These are phyloP conservation scores for Debaryomyces prosopidis DNA, from an alignment of 805 yeast species.

Conservation along the genomic window DNA sequence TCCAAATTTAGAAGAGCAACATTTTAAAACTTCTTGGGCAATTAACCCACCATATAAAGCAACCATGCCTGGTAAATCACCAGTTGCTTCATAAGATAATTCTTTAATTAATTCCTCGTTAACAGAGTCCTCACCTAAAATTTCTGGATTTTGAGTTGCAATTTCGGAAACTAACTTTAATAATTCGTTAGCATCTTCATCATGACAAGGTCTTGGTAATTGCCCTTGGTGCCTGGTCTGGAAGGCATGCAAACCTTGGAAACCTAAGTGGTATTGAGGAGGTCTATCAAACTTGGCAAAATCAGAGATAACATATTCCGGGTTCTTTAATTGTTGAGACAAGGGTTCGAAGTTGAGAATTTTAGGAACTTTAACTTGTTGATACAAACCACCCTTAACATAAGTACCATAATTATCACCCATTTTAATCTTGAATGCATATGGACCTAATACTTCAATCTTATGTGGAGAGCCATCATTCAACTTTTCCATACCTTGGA, in stretches of 20 bases:
- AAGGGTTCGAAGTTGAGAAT: constrained; percentile 64
- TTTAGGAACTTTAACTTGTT: constrained; percentile 86
- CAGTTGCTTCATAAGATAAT: constrained; percentile 81
- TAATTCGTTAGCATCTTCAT: constrained; percentile 71
- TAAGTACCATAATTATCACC: constrained; percentile 61
- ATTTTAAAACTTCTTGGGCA: constrained; percentile 96
- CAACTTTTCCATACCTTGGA: constrained; percentile 72
- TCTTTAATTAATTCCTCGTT: constrained; percentile 68
- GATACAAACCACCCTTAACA: constrained; percentile 82
- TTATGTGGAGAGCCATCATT: constrained; percentile 75
- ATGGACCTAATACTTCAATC: constrained; percentile 91
- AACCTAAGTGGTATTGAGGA: constrained; percentile 85
- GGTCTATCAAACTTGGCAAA: constrained; percentile 95
- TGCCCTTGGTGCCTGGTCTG: constrained; percentile 57
- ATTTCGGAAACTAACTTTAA: constrained; percentile 60
- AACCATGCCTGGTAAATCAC: constrained; percentile 86
- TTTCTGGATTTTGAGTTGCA: constrained; percentile 53
- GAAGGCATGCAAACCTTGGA: constrained; percentile 84
- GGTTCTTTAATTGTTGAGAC: constrained; percentile 62
- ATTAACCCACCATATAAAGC: constrained; percentile 92
- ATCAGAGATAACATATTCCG: constrained; percentile 81
- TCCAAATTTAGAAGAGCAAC: constrained; percentile 91
- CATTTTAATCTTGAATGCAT: constrained; percentile 74
- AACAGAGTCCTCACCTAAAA: constrained; percentile 55
- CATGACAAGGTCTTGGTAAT: constrained; percentile 76